A percentile compares a stretch with the other conserved stretches of the same genome.
Evolutionary conservation across 2,329 filamentous ascomycete species (phyloP).

Genomic region (Penicillium sp.): DNA sequence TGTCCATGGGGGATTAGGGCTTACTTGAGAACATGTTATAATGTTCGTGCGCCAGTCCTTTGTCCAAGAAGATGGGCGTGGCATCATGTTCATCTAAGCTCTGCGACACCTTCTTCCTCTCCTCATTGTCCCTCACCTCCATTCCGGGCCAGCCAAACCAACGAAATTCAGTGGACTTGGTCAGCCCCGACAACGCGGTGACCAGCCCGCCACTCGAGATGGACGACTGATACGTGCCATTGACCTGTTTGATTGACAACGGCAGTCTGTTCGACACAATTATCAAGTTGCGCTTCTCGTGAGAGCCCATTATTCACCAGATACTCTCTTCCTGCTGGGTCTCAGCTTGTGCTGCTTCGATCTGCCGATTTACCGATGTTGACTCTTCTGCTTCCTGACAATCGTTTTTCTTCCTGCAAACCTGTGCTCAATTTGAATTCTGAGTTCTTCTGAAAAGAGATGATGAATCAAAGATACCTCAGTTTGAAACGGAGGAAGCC

Average conservation of each 20-base stretch:
- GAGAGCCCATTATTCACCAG: conserved; percentile 5
- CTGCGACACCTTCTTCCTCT: conserved; percentile 68
- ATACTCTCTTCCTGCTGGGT: background rate
- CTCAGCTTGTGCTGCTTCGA: background rate
- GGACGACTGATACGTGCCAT: conserved; percentile 79
- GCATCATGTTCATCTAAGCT: conserved; percentile 78
- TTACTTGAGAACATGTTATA: conserved; percentile 96
- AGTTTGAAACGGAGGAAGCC: background rate
- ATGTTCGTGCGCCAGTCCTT: conserved; percentile 84
- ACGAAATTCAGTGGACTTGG: conserved; percentile 85
- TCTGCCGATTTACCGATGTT: background rate
- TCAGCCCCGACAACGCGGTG: conserved; percentile 81
- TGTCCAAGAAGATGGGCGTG: conserved; percentile 82
- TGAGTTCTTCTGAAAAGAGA: background rate
- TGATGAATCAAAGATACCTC: background rate
- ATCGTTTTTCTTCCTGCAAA: background rate
- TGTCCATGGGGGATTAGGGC: conserved; percentile 29
- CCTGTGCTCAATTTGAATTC: background rate
- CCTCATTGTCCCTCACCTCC: conserved; percentile 73
- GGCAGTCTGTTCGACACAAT: conserved; percentile 90
- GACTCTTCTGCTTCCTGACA: background rate
- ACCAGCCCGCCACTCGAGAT: conserved; percentile 93
- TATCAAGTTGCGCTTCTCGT: conserved; percentile 45
- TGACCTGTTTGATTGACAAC: conserved; percentile 84
- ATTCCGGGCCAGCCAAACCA: conserved; percentile 98